Percentiles rank a stretch among this genome's conserved stretches.
Evolutionary conservation across 106 monocot genomes (phyloP).

Genomic region (Triglochin maritima): DNA sequence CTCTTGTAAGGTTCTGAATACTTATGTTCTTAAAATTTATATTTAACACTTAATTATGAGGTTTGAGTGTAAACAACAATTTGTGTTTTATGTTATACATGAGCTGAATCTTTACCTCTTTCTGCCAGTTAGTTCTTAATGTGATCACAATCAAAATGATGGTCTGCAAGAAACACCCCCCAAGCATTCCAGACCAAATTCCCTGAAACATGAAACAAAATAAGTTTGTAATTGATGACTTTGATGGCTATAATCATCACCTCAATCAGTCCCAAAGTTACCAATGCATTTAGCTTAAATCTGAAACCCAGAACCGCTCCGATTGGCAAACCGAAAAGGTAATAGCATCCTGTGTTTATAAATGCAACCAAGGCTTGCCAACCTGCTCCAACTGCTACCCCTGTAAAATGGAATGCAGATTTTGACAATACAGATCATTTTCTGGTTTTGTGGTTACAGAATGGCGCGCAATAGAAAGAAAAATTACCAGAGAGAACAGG

Average conservation of each 20-base stretch:
- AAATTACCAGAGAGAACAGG: constrained; percentile 65
- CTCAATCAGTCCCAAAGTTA: constrained; percentile 8
- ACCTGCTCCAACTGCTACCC: constrained; percentile 78
- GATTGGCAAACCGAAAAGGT: constrained; percentile 57
- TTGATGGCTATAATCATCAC: neutral
- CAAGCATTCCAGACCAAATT: constrained; percentile 65
- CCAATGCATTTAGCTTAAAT: constrained; percentile 46
- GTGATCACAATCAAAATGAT: constrained; percentile 37
- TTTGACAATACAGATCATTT: neutral
- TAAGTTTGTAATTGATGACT: neutral
- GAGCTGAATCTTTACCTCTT: constrained; percentile 29
- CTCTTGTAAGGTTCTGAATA: too few species aligned
- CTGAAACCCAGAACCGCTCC: constrained; percentile 76
- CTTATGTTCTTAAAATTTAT: neutral
- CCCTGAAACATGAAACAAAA: constrained; percentile 34
- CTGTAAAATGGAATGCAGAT: constrained; percentile 13
- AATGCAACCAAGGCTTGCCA: constrained; percentile 68
- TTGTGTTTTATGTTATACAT: neutral
- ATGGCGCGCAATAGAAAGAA: neutral
- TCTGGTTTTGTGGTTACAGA: too few species aligned
- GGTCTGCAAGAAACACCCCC: constrained; percentile 53
- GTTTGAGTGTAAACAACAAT: neutral
- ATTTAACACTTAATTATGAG: neutral
- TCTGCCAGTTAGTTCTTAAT: constrained; percentile 62
- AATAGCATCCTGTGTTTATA: constrained; percentile 66